Conservation (phyloP, 805 yeast species). For the Hanseniaspora guilliermondii region DNA sequence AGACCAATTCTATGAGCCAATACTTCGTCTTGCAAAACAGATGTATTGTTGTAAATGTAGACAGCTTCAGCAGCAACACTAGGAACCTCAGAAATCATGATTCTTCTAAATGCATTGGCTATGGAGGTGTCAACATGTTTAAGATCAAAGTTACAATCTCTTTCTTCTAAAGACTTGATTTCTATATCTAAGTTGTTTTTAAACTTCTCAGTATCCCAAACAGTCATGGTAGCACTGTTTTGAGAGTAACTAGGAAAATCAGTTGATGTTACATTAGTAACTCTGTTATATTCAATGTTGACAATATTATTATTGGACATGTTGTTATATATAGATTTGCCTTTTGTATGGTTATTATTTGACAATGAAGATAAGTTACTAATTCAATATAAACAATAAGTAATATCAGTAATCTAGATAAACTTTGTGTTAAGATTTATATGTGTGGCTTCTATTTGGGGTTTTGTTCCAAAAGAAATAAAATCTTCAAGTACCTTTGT, state of each 20-base stretch:
- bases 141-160: constrained; percentile 76
- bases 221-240: constrained; percentile 44
- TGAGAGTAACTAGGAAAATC: constrained; percentile 80
- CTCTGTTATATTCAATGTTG: constrained; percentile 81
- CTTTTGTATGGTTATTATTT: no score
- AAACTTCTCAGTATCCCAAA: constrained; percentile 80
- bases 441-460: no score
- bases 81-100: constrained; percentile 95
- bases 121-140: constrained; percentile 79
- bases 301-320: constrained; percentile 41
- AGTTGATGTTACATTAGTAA: constrained; percentile 74
- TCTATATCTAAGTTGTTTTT: constrained; percentile 53
- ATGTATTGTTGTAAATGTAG: constrained; percentile 82
- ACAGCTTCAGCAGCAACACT: constrained; percentile 90
- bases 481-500: no score
- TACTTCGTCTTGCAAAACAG: constrained; percentile 95
- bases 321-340: background rate
- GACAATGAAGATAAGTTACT: no score
- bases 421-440: no score
- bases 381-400: no score
- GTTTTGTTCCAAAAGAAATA: no score
- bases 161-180: constrained; percentile 50
- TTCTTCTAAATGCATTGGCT: constrained; percentile 92
- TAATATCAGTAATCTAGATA: no score
- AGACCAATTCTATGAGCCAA: constrained; percentile 90